Conservation (phyloP, 1,284 basidiomycete species). For the Trametes pubescens region DNA sequence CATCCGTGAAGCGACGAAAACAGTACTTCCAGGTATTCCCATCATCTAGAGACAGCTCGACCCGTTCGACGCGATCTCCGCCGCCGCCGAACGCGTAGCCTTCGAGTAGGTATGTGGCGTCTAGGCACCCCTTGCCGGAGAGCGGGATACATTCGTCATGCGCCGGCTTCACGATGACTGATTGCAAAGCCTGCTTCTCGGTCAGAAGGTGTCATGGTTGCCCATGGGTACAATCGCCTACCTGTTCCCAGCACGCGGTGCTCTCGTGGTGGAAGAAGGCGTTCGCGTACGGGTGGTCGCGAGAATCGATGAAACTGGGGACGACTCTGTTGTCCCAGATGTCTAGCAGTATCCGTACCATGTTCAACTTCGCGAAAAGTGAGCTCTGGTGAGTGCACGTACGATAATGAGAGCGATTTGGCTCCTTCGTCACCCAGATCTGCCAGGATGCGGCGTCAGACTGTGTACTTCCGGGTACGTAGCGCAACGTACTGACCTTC, state of each 20-base stretch:
- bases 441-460: too few relatives aligned
- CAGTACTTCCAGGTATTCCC: constrained; percentile 38
- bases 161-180: constrained; percentile 34
- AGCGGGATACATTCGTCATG: constrained; percentile 31
- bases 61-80: constrained; percentile 33
- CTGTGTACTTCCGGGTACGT: too few relatives aligned
- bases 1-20: constrained; percentile 31
- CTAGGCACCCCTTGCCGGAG: constrained; percentile 5
- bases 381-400: not conserved
- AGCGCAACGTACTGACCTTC: constrained; percentile 23
- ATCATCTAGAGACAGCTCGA: constrained; percentile 36
- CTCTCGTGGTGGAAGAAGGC: constrained; percentile 34
- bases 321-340: constrained; percentile 38
- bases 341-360: constrained; percentile 17
- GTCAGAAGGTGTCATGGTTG: not conserved
- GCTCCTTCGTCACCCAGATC: constrained; percentile 34
- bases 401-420: constrained; percentile 36
- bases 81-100: constrained; percentile 36
- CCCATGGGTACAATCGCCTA: not conserved
- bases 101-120: constrained; percentile 27
- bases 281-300: constrained; percentile 31
- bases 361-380: not conserved
- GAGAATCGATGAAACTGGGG: constrained; percentile 34
- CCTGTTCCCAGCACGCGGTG: constrained; percentile 36
- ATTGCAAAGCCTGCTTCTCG: constrained; percentile 30